These are phyloP conservation scores for Cucumis hystrix DNA, from an alignment of 306 rosid species.

Conservation along the genomic window DNA sequence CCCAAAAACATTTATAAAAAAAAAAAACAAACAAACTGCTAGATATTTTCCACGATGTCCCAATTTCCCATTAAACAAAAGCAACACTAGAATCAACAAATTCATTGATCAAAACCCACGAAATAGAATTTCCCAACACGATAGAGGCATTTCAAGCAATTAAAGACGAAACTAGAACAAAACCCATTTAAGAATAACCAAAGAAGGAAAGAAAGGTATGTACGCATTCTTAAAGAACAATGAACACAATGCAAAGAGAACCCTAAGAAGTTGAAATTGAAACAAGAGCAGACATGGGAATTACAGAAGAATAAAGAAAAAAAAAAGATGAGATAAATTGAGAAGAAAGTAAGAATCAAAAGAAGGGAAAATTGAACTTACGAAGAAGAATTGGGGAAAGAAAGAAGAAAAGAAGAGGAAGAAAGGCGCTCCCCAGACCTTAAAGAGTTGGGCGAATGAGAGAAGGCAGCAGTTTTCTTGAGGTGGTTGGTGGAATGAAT, in stretches of 20 bases:
- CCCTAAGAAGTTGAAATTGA: slow-evolving; percentile 1
- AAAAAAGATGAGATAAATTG: not conserved
- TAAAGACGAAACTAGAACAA: not conserved
- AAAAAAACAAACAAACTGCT: not conserved
- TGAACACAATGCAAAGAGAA: not conserved
- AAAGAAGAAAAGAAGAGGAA: not conserved
- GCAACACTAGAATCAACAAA: not conserved
- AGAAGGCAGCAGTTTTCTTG: not conserved
- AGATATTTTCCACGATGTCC: not conserved
- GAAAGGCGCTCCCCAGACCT: not conserved
- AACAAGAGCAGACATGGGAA: not conserved
- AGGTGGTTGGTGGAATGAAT: not conserved
- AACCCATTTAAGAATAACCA: not conserved
- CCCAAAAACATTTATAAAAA: not conserved
- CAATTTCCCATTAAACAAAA: not conserved
- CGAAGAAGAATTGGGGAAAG: not conserved
- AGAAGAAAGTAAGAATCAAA: not conserved
- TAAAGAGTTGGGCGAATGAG: not conserved
- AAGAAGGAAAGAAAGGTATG: not conserved
- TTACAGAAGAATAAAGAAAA: not conserved
- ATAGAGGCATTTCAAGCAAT: not conserved
- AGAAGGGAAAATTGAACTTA: not conserved
- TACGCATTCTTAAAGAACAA: not conserved
- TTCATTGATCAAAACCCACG: not conserved
- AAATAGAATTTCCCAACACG: not conserved